Evolutionary conservation across 805 yeast species (phyloP).

Genomic region (Candida caryicola): DNA sequence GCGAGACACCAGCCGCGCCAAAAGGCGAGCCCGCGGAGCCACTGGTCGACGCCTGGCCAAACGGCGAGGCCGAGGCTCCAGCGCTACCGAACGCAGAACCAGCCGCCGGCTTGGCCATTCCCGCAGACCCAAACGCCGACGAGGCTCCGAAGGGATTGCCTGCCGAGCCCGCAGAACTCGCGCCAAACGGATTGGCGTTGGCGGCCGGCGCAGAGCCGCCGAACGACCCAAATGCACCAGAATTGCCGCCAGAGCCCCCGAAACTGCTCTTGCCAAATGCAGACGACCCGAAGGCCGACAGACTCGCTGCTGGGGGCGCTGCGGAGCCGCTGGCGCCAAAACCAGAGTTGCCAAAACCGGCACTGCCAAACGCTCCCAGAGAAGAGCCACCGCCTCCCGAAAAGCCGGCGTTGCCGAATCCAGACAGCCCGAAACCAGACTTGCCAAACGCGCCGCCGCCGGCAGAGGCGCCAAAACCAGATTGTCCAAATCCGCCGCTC

Average conservation of each 20-base stretch:
- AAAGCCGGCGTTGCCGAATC: constrained; percentile 1
- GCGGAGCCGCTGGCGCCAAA: neutral
- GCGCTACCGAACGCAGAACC: constrained; percentile 6
- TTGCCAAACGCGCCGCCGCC: constrained; percentile 8
- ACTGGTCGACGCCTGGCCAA: constrained; percentile 2
- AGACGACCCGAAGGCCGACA: neutral
- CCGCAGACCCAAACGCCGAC: neutral
- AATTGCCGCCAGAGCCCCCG: neutral
- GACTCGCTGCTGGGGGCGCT: no score
- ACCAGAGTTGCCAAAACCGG: constrained; percentile 1
- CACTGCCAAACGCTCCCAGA: constrained; percentile 4
- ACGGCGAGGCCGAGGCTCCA: constrained; percentile 9
- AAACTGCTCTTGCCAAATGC: constrained; percentile 2
- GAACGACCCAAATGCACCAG: constrained; percentile 1
- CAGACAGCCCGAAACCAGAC: constrained; percentile 4
- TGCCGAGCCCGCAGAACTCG: neutral
- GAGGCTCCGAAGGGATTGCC: constrained; percentile 9
- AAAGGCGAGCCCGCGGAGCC: constrained; percentile 8
- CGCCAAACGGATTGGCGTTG: constrained; percentile 8
- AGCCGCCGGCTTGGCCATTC: neutral
- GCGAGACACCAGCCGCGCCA: constrained; percentile 4
- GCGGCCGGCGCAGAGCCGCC: neutral
- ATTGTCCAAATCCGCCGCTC: constrained; percentile 5
- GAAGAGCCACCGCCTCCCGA: neutral
- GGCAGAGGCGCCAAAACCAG: constrained; percentile 10